Percentiles rank a stretch among this genome's conserved stretches.
phyloP scores from a whole-genome alignment of 1,139 yeast genomes.

The Ogataea hybrid region DNA sequence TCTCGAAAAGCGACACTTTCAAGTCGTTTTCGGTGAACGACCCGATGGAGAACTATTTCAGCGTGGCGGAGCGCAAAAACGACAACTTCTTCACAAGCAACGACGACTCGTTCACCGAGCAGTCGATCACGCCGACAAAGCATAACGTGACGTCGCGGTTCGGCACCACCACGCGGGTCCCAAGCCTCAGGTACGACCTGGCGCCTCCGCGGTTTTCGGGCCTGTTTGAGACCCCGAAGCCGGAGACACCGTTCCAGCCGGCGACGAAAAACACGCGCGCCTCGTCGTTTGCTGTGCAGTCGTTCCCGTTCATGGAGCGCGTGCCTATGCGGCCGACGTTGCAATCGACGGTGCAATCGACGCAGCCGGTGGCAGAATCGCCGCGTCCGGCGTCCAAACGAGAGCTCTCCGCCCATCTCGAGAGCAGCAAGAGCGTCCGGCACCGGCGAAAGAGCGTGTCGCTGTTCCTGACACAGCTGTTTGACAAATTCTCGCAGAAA shows the following conservation, averaged over 20 bases:
- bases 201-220: slow-evolving; percentile 3
- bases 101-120: slow-evolving; percentile 9
- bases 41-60: slow-evolving; percentile 6
- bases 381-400: not conserved
- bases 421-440: not conserved
- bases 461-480: slow-evolving; percentile 8
- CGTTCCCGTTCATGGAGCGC: slow-evolving; percentile 3
- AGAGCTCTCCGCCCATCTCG: not conserved
- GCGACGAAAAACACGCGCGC: not conserved
- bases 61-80: slow-evolving; percentile 10
- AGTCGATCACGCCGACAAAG: slow-evolving; percentile 11
- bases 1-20: slow-evolving; percentile 1
- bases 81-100: slow-evolving; percentile 8
- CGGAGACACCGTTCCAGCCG: not conserved
- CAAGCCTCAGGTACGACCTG: slow-evolving; percentile 6
- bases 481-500: slow-evolving; percentile 10
- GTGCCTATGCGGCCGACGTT: not conserved
- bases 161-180: slow-evolving; percentile 9
- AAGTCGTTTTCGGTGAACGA: slow-evolving; percentile 1
- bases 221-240: slow-evolving; percentile 6
- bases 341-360: not conserved
- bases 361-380: not conserved
- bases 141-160: slow-evolving; percentile 4
- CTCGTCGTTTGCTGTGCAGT: not conserved
- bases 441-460: slow-evolving; percentile 7